Conservation (phyloP, 2,329 filamentous ascomycete genomes). For the Botrytis porri region DNA sequence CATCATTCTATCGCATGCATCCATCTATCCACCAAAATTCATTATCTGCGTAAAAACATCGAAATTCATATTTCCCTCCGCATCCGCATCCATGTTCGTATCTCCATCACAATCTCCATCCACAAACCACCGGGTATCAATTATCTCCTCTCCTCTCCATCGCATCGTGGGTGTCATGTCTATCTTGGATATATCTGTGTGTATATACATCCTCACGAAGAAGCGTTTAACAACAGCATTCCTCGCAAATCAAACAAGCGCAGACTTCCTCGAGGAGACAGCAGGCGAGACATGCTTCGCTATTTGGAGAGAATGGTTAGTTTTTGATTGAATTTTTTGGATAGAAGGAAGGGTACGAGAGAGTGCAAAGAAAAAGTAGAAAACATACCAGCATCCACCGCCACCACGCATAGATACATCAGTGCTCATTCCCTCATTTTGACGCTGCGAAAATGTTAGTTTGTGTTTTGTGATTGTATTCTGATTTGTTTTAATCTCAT, state of each 20-base stretch:
- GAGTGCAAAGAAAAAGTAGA: not conserved
- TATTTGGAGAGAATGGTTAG: not conserved
- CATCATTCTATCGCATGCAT: too few relatives aligned
- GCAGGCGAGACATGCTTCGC: conserved; percentile 18
- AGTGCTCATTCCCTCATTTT: conserved; percentile 15
- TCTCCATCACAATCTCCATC: not conserved
- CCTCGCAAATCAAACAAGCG: conserved; percentile 15
- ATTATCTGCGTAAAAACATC: not conserved
- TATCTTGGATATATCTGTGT: not conserved
- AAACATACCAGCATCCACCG: conserved; percentile 15
- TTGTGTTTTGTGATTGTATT: too few relatives aligned
- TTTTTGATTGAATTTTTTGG: not conserved
- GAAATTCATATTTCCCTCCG: not conserved
- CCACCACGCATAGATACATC: conserved; percentile 18
- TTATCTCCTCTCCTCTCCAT: not conserved
- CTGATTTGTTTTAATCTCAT: not conserved
- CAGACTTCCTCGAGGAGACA: conserved; percentile 14
- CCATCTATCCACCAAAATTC: too few relatives aligned
- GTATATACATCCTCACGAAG: not conserved
- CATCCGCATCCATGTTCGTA: not conserved
- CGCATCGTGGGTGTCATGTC: not conserved
- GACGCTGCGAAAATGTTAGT: conserved; percentile 5
- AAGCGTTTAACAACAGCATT: conserved; percentile 14
- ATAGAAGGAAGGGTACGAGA: not conserved
- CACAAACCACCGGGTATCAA: not conserved